Conservation (phyloP, 2,329 filamentous ascomycete species). For the Colletotrichum tanaceti region DNA sequence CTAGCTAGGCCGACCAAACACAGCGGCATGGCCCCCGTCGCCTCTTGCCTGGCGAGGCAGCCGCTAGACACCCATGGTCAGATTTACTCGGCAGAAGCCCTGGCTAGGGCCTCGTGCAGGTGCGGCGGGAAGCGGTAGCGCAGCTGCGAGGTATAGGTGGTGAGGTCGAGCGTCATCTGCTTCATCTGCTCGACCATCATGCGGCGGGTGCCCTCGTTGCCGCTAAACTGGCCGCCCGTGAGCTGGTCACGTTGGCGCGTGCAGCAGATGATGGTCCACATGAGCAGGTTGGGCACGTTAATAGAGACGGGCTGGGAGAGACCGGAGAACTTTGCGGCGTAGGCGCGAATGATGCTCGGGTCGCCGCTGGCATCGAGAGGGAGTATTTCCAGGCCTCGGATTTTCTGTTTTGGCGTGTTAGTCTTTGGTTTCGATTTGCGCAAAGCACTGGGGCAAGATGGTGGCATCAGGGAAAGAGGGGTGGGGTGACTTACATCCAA, state of each 20-base stretch:
- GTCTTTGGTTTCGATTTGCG: neutral
- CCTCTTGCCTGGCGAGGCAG: neutral
- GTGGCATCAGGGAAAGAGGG: neutral
- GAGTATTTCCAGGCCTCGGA: constrained; percentile 80
- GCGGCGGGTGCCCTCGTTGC: constrained; percentile 72
- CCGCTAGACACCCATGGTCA: neutral
- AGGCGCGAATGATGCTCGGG: constrained; percentile 80
- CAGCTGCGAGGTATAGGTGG: constrained; percentile 93
- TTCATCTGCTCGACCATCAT: constrained; percentile 77
- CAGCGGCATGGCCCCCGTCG: neutral
- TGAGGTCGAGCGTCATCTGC: constrained; percentile 87
- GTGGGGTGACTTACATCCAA: constrained; percentile 64
- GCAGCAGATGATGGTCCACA: constrained; percentile 93
- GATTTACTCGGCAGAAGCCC: constrained; percentile 76
- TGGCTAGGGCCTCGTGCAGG: constrained; percentile 88
- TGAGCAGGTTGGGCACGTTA: constrained; percentile 89
- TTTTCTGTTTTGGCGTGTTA: constrained; percentile 64
- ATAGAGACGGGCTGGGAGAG: constrained; percentile 85
- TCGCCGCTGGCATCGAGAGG: constrained; percentile 81
- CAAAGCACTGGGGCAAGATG: neutral
- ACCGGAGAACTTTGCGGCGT: constrained; percentile 82
- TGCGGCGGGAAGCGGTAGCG: constrained; percentile 89
- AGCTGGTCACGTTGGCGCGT: constrained; percentile 80
- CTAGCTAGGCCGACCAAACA: neutral
- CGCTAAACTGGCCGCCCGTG: constrained; percentile 77